Evolutionary conservation across 1,284 basidiomycete species (phyloP), one percentile per base, ranked within the genome.

Genomic region (Sparassis latifolia): DNA sequence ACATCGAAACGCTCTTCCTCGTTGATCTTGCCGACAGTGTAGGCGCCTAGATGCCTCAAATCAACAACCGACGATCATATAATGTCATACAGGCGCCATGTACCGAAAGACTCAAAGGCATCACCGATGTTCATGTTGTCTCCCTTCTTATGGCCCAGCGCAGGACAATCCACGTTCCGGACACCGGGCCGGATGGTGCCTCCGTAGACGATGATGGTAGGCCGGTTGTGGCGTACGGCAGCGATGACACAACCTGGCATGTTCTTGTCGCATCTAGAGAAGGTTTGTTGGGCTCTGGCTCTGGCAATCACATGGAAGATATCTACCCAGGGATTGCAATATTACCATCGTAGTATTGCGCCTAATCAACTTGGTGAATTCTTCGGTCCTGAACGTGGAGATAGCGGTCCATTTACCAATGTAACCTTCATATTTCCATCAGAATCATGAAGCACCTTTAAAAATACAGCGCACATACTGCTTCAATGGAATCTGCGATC

Each of bases 241-340:
- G 92, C 92, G 63, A 94, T 92, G 53, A 94, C 74, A 57, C 86
- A 88, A 28, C 90, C 92, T 10, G 92, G 92, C 90, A 93, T 94
- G 65, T 94, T 94, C 72, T 95, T 96, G 71, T 96, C 92, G 59
- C 91, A 94, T 45, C 65, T 65, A 43, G 3, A 42, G 20, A 20
- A 20, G 20, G 20, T 20, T 20, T 20, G 20, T 20, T 20, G 20
- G 20, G 20, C 20, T 28, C 27, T 12, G 2, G 31, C 47, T 30
- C 48, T 47, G 7, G n/a, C 41, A 4, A 32, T 2, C 29, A 10
- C 1, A 5, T 20, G 20, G 20, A 49, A 37, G 7, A 44, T 29
- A 28, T 35, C 5, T 52, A 66, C 56, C 86, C 87, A 31, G 85
- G 89, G 53, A 89, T 76, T 2, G 86, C 80, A 53, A 93, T 89